Evolutionary conservation across 2,329 filamentous ascomycete genomes (phyloP), one percentile per base, ranked within the genome.

Genomic region (Phialophora chinensis): DNA sequence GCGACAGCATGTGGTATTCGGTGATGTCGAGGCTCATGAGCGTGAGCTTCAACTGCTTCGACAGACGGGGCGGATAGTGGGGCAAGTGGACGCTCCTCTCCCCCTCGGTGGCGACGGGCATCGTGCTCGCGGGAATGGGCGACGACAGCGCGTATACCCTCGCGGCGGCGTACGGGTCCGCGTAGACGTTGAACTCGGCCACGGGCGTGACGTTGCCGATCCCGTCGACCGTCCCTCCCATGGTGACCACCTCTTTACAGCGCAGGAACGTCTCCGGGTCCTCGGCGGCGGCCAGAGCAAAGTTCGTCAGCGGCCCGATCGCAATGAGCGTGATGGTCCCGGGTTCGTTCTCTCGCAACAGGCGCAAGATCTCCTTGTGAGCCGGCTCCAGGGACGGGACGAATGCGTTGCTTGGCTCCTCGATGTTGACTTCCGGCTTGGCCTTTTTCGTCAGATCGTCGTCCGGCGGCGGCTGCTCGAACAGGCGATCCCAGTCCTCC

Each of bases 111-210:
- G 88, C 80, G 0, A 89, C 87, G 0, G 95, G 93, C 85, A 97
- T 91, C 3, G 93, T 97, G 2, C 89, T 90, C 12, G 84, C 79
- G 0, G 95, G 95, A 38, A 81, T 87, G 5, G 84, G 86, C 1
- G 90, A 92, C 0, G 91, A 93, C 69, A 95, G 82, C 6, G 91
- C 90, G 74, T 90, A 93, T 20, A 95, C 86, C 14, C 91, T 85
- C 11, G 91, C 91, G 0, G 91, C 87, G 31, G 91, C 91, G 49
- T 91, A 85, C 23, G 91, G 84, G 77, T 99, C 96, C 65, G 95
- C 93, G 75, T 92, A 96, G 65, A 90, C 91, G 82, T 99, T 99
- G 86, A 99, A 99, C 77, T 99, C 95, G 69, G 91, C 92, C 12
- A 90, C 87, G 1, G 95, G 94, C 0, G 86, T 89, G 71, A 89